These are phyloP conservation scores for Fusarium proliferatum DNA, from an alignment of 2,329 filamentous ascomycete species.

Conservation along the genomic window DNA sequence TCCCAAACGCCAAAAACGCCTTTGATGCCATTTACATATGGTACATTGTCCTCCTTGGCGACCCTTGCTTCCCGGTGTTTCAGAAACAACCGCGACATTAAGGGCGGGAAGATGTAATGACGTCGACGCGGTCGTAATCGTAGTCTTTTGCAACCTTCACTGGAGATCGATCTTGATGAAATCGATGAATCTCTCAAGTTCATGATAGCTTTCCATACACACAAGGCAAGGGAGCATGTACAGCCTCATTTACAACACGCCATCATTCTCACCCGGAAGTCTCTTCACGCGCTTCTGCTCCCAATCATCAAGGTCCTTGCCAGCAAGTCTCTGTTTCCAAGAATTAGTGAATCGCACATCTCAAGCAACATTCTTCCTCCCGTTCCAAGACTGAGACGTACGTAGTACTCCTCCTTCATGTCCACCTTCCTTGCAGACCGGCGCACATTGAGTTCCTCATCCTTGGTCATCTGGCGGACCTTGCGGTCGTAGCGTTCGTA, in stretches of 20 bases:
- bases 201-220: conserved; percentile 13
- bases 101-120: conserved; percentile 7
- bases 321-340: conserved; percentile 58
- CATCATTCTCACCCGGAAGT: conserved; percentile 89
- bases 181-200: conserved; percentile 4
- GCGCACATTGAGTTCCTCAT: conserved; percentile 87
- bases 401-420: conserved; percentile 89
- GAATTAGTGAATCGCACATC: conserved; percentile 21
- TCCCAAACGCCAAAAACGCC: conserved; percentile 32
- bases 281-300: conserved; percentile 95
- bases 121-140: conserved; percentile 7
- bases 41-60: conserved; percentile 16
- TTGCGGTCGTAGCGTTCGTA: conserved; percentile 95
- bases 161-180: conserved; percentile 2
- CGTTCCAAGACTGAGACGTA: conserved; percentile 57
- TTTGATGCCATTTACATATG: conserved; percentile 24
- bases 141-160: conserved; percentile 7
- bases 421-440: conserved; percentile 77
- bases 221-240: conserved; percentile 24
- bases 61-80: conserved; percentile 28
- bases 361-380: neutral
- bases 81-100: neutral
- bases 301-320: conserved; percentile 95
- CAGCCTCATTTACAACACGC: conserved; percentile 63
- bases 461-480: conserved; percentile 83